phyloP scores from a whole-genome alignment of 768 basidiomycete species.

The Pulveroboletus sp. region DNA sequence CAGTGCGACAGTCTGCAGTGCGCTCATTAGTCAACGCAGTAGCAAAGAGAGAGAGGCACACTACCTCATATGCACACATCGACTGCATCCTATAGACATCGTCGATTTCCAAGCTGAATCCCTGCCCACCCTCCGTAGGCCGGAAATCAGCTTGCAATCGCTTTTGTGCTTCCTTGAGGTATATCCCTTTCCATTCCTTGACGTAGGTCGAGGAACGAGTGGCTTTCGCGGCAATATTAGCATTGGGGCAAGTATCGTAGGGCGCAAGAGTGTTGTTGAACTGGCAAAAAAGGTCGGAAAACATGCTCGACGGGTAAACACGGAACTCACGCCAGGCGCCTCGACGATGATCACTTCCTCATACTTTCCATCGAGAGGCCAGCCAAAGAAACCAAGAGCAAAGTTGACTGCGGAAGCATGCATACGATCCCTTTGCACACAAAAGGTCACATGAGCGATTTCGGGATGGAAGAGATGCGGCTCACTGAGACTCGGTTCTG shows the following conservation, averaged over 20 bases:
- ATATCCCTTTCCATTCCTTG: conserved; percentile 64
- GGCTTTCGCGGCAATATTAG: conserved; percentile 41
- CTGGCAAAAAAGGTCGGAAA: conserved; percentile 26
- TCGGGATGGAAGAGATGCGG: background rate
- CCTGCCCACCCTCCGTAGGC: conserved; percentile 27
- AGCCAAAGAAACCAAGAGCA: conserved; percentile 74
- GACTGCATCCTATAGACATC: conserved; percentile 80
- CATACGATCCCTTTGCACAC: conserved; percentile 64
- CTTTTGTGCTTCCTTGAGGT: conserved; percentile 62
- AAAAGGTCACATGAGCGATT: background rate
- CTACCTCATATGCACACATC: conserved; percentile 81
- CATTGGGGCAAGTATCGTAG: conserved; percentile 79
- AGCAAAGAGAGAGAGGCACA: background rate
- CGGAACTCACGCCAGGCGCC: conserved; percentile 45
- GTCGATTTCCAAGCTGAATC: conserved; percentile 59
- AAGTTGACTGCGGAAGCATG: conserved; percentile 62
- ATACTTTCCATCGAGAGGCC: conserved; percentile 69
- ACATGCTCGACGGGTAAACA: background rate
- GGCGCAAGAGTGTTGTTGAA: conserved; percentile 88
- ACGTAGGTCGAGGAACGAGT: conserved; percentile 61
- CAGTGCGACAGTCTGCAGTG: conserved; percentile 74
- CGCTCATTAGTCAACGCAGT: background rate
- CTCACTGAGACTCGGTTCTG: conserved; percentile 72
- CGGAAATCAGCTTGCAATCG: conserved; percentile 56
- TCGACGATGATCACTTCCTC: conserved; percentile 79